Evolutionary conservation across 2,329 filamentous ascomycete species (phyloP), one percentile per base, ranked within the genome.

Genomic region (Pseudogymnoascus sp.): DNA sequence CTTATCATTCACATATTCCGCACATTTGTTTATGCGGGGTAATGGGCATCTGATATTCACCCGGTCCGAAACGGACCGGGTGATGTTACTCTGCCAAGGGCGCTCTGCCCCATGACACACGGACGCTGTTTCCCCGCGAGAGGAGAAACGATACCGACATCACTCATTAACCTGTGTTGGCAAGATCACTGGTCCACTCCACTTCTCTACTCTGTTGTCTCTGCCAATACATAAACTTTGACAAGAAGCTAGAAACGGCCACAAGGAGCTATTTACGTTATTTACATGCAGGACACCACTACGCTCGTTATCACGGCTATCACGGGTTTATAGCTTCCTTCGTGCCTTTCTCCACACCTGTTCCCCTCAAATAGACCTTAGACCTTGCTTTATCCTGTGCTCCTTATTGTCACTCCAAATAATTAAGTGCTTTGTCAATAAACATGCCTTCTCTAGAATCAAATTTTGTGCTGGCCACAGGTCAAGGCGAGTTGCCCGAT

Each of bases 401-500:
- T 35, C 10, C 6, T 13, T 15, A 35, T 35, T 17, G n/a, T 17
- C 15, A 33, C 33, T 35, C 48, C n/a, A 55, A 55, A 33, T 33
- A 55, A 12, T 55, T 33, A 1, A 10, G 29, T 7, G n/a, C 48
- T 17, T 55, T n/a, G 29, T 35, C 15, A 33, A 55, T 29, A 21
- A 33, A 33, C 21, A 55, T 55, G 48, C 29, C n/a, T 21, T 35
- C 48, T 17, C 48, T 21, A 17, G 29, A 55, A 35, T 35, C 48
- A 35, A 55, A 55, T 7, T 55, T 55, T 55, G 48, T 55, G 29
- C 48, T 55, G 15, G 33, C 48, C 48, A 35, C 48, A 68, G 31
- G 69, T 70, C 59, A 74, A 68, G 51, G 48, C 9, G 48, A 55
- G 17, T 55, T 55, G 10, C 75, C 78, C 38, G 81, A 84, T 67